A percentile compares a stretch with the other conserved stretches of the same genome.
Evolutionary conservation across 2,329 filamentous ascomycete species (phyloP).

Genomic region (Hypomyces perniciosus): DNA sequence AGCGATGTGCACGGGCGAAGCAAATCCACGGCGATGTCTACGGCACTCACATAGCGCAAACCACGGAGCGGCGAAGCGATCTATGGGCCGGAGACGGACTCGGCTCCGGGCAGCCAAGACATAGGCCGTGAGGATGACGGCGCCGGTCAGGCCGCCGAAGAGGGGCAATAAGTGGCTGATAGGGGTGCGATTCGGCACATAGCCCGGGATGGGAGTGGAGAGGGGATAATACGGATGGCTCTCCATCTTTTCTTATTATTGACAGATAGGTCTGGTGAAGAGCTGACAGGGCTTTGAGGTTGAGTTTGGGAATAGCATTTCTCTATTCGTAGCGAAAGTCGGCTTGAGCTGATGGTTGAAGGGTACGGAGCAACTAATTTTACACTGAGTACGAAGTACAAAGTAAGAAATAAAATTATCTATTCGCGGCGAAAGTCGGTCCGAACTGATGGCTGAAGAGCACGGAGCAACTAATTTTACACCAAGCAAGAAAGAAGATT

Average conservation of each 20-base stretch:
- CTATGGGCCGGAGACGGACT: slow-evolving; percentile 22
- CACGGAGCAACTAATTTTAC: no score
- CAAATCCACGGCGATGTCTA: not conserved
- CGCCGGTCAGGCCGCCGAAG: slow-evolving; percentile 31
- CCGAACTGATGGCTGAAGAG: no score
- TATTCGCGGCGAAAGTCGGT: no score
- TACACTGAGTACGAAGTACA: no score
- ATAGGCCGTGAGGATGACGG: slow-evolving; percentile 29
- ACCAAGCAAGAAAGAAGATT: no score
- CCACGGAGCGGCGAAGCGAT: slow-evolving; percentile 44
- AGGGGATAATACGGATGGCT: slow-evolving; percentile 47
- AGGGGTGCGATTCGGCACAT: slow-evolving; percentile 38
- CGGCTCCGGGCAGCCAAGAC: slow-evolving; percentile 18
- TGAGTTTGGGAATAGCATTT: not conserved
- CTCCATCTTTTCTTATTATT: slow-evolving; percentile 3
- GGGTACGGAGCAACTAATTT: no score
- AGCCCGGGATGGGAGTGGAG: slow-evolving; percentile 37
- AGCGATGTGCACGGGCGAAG: not conserved
- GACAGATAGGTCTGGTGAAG: not conserved
- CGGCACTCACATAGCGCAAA: slow-evolving; percentile 47
- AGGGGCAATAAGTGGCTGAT: slow-evolving; percentile 32
- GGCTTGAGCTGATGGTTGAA: no score
- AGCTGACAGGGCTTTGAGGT: not conserved
- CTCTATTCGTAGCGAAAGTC: no score
- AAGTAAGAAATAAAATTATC: no score